Conservation (phyloP, 345 rosid genomes). For the Aquilaria yunnanensis region DNA sequence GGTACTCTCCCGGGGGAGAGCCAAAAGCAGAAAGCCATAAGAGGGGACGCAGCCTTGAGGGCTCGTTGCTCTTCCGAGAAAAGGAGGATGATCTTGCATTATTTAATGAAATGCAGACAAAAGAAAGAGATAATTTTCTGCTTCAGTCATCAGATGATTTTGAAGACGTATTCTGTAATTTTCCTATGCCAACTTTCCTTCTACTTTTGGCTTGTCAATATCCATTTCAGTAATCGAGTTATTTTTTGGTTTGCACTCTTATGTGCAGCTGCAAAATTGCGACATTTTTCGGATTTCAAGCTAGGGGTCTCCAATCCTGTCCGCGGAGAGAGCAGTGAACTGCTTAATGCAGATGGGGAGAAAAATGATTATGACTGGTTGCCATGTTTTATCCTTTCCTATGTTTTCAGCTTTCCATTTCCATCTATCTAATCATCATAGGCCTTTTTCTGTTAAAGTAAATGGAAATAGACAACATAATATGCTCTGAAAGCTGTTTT, state of each 20-base stretch:
- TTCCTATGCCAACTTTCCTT: constrained; percentile 1
- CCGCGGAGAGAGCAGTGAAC: constrained; percentile 83
- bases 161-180: constrained; percentile 85
- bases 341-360: constrained; percentile 79
- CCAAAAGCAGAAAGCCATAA: constrained; percentile 51
- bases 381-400: constrained; percentile 20
- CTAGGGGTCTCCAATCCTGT: constrained; percentile 66
- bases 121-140: constrained; percentile 80
- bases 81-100: constrained; percentile 87
- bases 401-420: constrained; percentile 8
- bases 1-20: constrained; percentile 76
- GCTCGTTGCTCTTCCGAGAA: constrained; percentile 52
- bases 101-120: constrained; percentile 83
- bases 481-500: background rate
- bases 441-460: constrained; percentile 7
- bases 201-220: constrained; percentile 9
- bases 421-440: constrained; percentile 1
- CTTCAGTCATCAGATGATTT: constrained; percentile 72
- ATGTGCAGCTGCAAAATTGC: constrained; percentile 67
- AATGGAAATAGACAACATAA: constrained; percentile 2
- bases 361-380: constrained; percentile 99
- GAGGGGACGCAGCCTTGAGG: constrained; percentile 72
- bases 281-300: constrained; percentile 70
- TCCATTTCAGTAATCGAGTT: constrained; percentile 2
- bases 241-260: constrained; percentile 17